Conservation (phyloP, 345 rosid species). For the Cardamine occulta region DNA sequence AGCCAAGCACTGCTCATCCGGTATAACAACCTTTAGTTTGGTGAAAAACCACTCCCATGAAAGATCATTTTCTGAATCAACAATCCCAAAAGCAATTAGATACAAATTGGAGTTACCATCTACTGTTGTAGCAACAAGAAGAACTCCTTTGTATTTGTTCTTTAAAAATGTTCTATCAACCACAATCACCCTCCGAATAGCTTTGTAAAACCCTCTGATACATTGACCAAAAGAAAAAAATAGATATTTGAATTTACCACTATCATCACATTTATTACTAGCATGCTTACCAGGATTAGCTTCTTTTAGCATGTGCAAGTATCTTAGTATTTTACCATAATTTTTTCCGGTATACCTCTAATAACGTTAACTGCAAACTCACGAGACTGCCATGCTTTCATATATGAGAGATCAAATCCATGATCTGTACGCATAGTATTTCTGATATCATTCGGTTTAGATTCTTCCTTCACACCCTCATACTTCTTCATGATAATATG, state of each 20-base stretch:
- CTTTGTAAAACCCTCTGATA: background rate
- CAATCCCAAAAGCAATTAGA: background rate
- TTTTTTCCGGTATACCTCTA: background rate
- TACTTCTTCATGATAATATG: background rate
- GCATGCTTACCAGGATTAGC: background rate
- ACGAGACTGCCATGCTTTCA: background rate
- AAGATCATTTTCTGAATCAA: background rate
- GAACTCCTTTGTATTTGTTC: background rate
- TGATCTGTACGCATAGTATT: background rate
- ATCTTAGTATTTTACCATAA: background rate
- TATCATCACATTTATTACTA: background rate
- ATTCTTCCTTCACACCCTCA: background rate
- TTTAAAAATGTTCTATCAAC: background rate
- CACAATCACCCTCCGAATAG: background rate
- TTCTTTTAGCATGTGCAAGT: background rate
- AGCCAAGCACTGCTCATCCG: no score
- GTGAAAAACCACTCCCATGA: background rate
- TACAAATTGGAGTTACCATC: constrained; percentile 2
- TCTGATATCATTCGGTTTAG: background rate
- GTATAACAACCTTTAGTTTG: background rate
- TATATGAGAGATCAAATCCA: background rate
- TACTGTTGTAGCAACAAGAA: background rate
- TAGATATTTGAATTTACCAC: background rate
- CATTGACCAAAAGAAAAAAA: background rate
- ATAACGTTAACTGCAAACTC: background rate